Evolutionary conservation across 306 rosid species (phyloP).

Genomic region (Trifolium subterraneum): DNA sequence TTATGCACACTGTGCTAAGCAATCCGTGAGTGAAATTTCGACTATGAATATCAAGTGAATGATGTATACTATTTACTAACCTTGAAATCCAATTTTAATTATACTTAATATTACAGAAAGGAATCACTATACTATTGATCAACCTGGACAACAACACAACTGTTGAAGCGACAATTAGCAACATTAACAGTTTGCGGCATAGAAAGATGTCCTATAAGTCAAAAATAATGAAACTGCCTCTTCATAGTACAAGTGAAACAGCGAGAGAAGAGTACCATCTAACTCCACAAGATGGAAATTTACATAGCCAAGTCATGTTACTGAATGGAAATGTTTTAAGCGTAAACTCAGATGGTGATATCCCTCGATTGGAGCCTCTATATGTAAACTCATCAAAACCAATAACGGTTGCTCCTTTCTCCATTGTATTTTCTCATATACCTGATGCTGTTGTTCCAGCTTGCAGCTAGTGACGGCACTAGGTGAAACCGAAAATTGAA

Average conservation of each 20-base stretch:
- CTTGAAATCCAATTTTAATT: conserved; percentile 30
- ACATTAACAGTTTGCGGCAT: conserved; percentile 38
- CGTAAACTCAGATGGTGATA: conserved; percentile 64
- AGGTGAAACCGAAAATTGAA: conserved; percentile 41
- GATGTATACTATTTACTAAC: neutral
- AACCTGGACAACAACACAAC: conserved; percentile 62
- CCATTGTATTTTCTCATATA: conserved; percentile 81
- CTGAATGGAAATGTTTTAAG: conserved; percentile 70
- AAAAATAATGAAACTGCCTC: conserved; percentile 32
- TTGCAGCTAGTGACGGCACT: conserved; percentile 51
- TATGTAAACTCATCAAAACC: conserved; percentile 62
- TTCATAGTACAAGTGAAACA: conserved; percentile 18
- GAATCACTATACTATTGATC: conserved; percentile 75
- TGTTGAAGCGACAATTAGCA: conserved; percentile 50
- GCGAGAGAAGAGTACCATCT: conserved; percentile 88
- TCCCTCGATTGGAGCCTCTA: conserved; percentile 73
- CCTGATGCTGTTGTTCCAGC: conserved; percentile 66
- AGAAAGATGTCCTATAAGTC: conserved; percentile 39
- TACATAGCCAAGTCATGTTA: conserved; percentile 79
- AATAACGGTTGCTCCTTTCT: conserved; percentile 66
- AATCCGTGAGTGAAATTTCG: conserved; percentile 61
- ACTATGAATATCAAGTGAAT: neutral
- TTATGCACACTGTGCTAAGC: conserved; percentile 90
- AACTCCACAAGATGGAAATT: conserved; percentile 61
- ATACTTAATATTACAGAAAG: conserved; percentile 61